Percentiles rank a stretch among this genome's conserved stretches.
Conservation (phyloP, 441 rosid species). For the Croton laevigatus region DNA sequence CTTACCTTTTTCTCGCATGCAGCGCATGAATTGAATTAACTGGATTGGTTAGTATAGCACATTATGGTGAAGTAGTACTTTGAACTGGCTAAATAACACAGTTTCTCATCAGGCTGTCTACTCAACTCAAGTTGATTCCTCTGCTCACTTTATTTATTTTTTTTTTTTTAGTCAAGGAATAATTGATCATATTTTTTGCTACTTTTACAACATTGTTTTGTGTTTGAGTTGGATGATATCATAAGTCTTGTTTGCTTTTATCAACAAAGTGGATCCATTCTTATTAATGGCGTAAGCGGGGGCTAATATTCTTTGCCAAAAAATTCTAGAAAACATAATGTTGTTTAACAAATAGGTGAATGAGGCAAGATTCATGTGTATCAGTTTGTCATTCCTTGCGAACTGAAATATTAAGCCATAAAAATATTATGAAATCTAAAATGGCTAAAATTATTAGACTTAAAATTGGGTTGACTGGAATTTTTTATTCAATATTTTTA, state of each 20-base stretch:
- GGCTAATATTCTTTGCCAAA: too few relatives aligned
- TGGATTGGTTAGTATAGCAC: conserved; percentile 9
- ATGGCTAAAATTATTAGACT: not conserved
- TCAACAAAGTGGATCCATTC: too few relatives aligned
- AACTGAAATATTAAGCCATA: conserved; percentile 1
- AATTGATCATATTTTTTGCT: not conserved
- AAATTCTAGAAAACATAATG: too few relatives aligned
- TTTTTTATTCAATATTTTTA: not conserved
- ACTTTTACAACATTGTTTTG: not conserved
- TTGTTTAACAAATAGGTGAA: too few relatives aligned
- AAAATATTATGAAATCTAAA: not conserved
- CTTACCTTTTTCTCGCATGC: not conserved
- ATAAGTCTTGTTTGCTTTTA: not conserved
- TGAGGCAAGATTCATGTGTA: not conserved
- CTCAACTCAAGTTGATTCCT: not conserved
- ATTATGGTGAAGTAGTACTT: not conserved
- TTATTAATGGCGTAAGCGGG: too few relatives aligned
- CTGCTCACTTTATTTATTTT: too few relatives aligned
- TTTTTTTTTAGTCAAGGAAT: too few relatives aligned
- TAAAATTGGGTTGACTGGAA: not conserved
- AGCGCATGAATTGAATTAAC: conserved; percentile 18
- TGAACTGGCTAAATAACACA: not conserved
- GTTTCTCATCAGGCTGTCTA: not conserved
- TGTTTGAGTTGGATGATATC: not conserved
- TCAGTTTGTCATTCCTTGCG: not conserved